phyloP scores from a whole-genome alignment of 768 basidiomycete species.

The Exidia glandulosa region DNA sequence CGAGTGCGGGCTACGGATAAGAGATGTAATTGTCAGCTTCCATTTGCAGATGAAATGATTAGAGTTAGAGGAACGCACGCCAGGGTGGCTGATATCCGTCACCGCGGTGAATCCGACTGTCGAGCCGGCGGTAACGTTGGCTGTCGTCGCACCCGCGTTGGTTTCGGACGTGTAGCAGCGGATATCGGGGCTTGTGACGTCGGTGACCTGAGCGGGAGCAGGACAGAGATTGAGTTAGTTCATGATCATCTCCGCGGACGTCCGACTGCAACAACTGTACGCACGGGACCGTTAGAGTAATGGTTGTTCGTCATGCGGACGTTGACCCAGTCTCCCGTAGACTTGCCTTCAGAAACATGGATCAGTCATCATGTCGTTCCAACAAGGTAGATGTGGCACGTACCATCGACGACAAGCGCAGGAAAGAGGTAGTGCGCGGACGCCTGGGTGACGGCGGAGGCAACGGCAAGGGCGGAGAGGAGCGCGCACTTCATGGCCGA shows the following conservation, averaged over 20 bases:
- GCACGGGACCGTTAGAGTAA: constrained; percentile 25
- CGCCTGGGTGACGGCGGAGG: not conserved
- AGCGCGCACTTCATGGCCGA: not conserved
- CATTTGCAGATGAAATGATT: not conserved
- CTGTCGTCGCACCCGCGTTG: not conserved
- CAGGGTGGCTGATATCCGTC: constrained; percentile 2
- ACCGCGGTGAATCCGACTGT: not conserved
- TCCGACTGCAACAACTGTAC: not conserved
- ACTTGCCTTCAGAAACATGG: constrained; percentile 29
- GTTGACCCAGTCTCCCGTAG: constrained; percentile 29
- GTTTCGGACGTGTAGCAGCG: not conserved
- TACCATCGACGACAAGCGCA: not conserved
- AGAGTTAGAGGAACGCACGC: not conserved
- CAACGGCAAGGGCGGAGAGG: not conserved
- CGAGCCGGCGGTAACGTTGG: not conserved
- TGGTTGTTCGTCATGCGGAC: constrained; percentile 38
- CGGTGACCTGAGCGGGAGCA: constrained; percentile 12
- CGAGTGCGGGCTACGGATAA: constrained; percentile 1
- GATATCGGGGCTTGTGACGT: not conserved
- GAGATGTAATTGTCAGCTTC: not conserved
- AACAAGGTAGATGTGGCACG: not conserved
- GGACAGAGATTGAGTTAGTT: not conserved
- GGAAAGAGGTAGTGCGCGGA: constrained; percentile 7
- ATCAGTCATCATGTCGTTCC: constrained; percentile 12
- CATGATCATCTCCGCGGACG: not conserved